Evolutionary conservation across 805 yeast species (phyloP).

Genomic region (Candida verbasci): DNA sequence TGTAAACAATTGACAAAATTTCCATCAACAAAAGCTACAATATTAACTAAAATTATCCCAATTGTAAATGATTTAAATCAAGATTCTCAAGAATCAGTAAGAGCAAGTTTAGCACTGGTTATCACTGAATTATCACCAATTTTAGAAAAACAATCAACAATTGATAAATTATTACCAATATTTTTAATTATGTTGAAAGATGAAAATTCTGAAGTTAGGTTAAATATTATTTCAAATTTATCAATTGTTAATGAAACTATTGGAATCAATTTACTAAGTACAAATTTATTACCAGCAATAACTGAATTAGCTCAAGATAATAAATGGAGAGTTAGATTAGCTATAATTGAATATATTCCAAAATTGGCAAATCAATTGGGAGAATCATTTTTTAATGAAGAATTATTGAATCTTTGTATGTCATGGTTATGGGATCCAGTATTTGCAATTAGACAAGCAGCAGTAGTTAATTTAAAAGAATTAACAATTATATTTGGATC

Average conservation of each 20-base stretch:
- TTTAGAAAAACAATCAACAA: conserved; percentile 79
- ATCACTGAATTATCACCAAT: conserved; percentile 84
- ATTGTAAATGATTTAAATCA: conserved; percentile 76
- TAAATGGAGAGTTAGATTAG: conserved; percentile 96
- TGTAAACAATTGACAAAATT: conserved; percentile 45
- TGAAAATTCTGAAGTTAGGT: conserved; percentile 93
- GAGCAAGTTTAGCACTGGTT: conserved; percentile 87
- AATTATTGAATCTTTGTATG: conserved; percentile 83
- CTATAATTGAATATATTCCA: conserved; percentile 95
- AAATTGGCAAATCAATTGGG: conserved; percentile 92
- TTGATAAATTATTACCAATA: conserved; percentile 78
- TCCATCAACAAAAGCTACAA: conserved; percentile 37
- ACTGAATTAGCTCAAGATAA: conserved; percentile 93
- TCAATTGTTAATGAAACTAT: conserved; percentile 91
- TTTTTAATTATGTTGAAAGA: conserved; percentile 92
- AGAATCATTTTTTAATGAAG: conserved; percentile 87
- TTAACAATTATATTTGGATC: conserved; percentile 86
- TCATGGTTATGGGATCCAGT: conserved; percentile 99
- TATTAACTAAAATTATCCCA: conserved; percentile 73
- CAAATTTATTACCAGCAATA: conserved; percentile 89
- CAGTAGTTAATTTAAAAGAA: conserved; percentile 75
- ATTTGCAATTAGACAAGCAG: conserved; percentile 94
- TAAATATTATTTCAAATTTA: conserved; percentile 88
- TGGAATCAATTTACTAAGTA: conserved; percentile 84
- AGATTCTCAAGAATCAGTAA: conserved; percentile 89